Evolutionary conservation across 306 rosid genomes (phyloP).

Genomic region (Lotus japonicus): DNA sequence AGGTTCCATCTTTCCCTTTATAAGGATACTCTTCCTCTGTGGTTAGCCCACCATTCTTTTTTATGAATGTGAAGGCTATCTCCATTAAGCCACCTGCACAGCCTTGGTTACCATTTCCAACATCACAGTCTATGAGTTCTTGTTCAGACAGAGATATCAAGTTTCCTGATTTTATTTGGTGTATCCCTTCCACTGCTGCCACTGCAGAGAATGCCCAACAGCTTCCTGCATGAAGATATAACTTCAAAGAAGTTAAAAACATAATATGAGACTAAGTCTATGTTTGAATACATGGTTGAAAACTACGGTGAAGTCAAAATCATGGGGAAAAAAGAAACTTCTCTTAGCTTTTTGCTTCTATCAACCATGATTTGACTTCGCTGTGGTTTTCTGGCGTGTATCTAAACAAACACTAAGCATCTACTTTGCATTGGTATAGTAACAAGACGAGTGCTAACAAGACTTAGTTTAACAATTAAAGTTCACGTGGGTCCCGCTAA

Average conservation of each 20-base stretch:
- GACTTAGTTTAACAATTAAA: too few species aligned
- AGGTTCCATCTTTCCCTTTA: conserved; percentile 33
- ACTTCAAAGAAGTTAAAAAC: neutral
- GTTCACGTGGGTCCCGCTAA: too few species aligned
- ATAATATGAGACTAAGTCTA: neutral
- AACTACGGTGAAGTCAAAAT: too few species aligned
- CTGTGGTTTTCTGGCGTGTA: too few species aligned
- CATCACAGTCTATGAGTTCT: conserved; percentile 66
- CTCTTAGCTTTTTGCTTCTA: too few species aligned
- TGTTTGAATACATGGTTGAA: too few species aligned
- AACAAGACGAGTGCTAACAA: too few species aligned
- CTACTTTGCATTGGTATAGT: too few species aligned
- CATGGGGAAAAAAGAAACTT: too few species aligned
- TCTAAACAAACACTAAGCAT: too few species aligned
- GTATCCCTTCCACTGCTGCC: conserved; percentile 79
- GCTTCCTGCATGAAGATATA: conserved; percentile 37
- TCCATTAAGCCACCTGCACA: conserved; percentile 73
- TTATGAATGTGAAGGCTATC: conserved; percentile 50
- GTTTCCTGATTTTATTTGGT: conserved; percentile 51
- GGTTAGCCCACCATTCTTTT: conserved; percentile 40
- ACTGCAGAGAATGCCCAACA: conserved; percentile 91
- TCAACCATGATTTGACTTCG: too few species aligned
- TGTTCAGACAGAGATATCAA: conserved; percentile 63
- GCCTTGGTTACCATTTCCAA: conserved; percentile 41
- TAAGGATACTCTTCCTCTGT: conserved; percentile 46